phyloP scores from a whole-genome alignment of 2,329 filamentous ascomycete genomes.

The Aspergillus unguis region DNA sequence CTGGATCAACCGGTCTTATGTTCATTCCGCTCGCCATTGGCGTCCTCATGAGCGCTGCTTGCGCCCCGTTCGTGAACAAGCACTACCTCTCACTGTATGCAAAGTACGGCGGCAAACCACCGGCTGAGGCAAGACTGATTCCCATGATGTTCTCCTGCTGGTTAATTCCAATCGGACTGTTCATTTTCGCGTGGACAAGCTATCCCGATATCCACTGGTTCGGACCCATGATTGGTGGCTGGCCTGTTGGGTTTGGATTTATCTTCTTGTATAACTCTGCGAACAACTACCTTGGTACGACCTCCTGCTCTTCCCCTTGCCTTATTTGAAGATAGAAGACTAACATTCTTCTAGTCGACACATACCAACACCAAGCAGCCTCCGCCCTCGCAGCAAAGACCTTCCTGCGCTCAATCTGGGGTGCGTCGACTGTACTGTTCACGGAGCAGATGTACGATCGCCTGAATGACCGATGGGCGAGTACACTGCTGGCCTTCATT shows the following conservation, averaged over 20 bases:
- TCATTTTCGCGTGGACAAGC: slow-evolving; percentile 68
- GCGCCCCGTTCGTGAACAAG: slow-evolving; percentile 71
- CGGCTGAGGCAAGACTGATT: slow-evolving; percentile 72
- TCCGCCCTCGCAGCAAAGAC: slow-evolving; percentile 80
- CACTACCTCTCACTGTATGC: slow-evolving; percentile 67
- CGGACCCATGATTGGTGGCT: slow-evolving; percentile 68
- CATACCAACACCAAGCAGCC: slow-evolving; percentile 71
- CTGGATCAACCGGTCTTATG: slow-evolving; percentile 75
- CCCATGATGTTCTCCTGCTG: slow-evolving; percentile 79
- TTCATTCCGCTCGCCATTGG: slow-evolving; percentile 80
- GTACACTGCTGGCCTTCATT: slow-evolving; percentile 68
- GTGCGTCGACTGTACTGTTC: slow-evolving; percentile 72
- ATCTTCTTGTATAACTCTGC: slow-evolving; percentile 80
- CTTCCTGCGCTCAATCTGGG: slow-evolving; percentile 75
- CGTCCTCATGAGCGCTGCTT: slow-evolving; percentile 64
- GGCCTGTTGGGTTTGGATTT: slow-evolving; percentile 73
- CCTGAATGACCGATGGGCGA: slow-evolving; percentile 73
- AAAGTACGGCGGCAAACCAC: slow-evolving; percentile 68
- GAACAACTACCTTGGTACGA: slow-evolving; percentile 64
- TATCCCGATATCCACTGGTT: slow-evolving; percentile 65
- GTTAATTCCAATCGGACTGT: slow-evolving; percentile 65
- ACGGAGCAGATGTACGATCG: slow-evolving; percentile 76
- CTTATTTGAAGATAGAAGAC: too few species aligned
- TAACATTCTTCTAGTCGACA: slow-evolving; percentile 48
- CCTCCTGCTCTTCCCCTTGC: not conserved